Evolutionary conservation across 306 rosid species (phyloP), one percentile per base, ranked within the genome.

Genomic region (Nissolia schottii): DNA sequence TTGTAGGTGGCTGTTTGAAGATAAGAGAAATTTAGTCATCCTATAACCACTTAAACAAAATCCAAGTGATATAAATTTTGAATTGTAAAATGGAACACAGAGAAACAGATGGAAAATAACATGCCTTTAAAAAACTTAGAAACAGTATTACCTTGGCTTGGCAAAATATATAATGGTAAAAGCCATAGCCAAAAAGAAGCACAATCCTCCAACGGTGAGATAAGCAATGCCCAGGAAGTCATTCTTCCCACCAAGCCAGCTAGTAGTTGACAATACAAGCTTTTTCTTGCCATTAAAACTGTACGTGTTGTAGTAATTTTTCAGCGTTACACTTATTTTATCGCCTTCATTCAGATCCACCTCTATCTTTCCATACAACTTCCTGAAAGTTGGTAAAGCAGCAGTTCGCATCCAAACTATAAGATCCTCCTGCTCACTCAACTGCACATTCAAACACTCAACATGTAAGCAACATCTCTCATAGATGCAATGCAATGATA

Each of bases 391-490:
- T 64, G 96, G 96, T 62, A 90, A 82, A 38, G 96, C 96, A 12
- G 96, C 96, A 16, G 96, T 88, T 70, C 96, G 87, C 96, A 90
- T 90, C 96, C 96, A 90, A 50, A 90, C 96, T 51, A 90, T 90
- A 49, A 90, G 93, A 76, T 90, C 92, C 78, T 90, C 96, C 62
- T 90, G 94, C 70, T 86, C 13, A 70, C 82, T 90, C 80, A 90
- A 41, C 96, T 90, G 94, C 88, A 79, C 14, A 77, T 77, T 37
- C 81, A 63, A 56, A 81, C 57, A 71, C 64, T 54, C 34, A 45
- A 51, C 74, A 45, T 12, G 76, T 85, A n/a, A 81, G 81, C 40
- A 24, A 60, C 75, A 60, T 49, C 37, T 51, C 78, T 70, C 34
- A 62, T 45, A 43, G 59, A 69, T 24, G 51, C 64, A 74, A 74